Evolutionary conservation across 345 rosid species (phyloP).

Genomic region (Microthlaspi erraticum): DNA sequence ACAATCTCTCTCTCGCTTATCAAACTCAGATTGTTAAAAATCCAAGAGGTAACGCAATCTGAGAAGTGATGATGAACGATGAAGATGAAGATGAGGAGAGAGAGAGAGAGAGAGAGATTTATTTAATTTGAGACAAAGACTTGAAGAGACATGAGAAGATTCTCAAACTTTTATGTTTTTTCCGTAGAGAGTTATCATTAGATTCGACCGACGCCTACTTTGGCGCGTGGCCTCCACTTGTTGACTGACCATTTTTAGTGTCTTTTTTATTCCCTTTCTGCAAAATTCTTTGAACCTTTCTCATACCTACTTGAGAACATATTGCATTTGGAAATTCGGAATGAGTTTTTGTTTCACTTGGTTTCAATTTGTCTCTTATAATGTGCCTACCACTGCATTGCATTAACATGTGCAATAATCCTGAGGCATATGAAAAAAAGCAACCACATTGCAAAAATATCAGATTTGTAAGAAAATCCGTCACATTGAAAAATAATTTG

Average conservation of each 20-base stretch:
- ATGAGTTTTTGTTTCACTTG: not conserved
- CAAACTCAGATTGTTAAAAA: not conserved
- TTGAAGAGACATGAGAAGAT: slow-evolving; percentile 43
- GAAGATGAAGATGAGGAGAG: slow-evolving; percentile 11
- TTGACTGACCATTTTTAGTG: slow-evolving; percentile 23
- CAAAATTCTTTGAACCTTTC: slow-evolving; percentile 5
- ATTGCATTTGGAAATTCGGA: not conserved
- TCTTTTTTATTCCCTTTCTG: slow-evolving; percentile 6
- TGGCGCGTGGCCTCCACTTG: slow-evolving; percentile 40
- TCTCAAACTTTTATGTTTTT: slow-evolving; percentile 30
- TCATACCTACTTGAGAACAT: not conserved
- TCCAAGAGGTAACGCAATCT: slow-evolving; percentile 11
- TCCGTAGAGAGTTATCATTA: slow-evolving; percentile 31
- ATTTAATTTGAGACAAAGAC: slow-evolving; percentile 42
- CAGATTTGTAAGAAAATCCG: not conserved
- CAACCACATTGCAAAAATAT: not conserved
- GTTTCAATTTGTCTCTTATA: not conserved
- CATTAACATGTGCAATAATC: not conserved
- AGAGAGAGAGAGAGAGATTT: slow-evolving; percentile 17
- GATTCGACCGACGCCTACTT: slow-evolving; percentile 43
- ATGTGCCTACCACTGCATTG: not conserved
- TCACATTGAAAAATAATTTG: not conserved
- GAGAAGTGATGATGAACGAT: slow-evolving; percentile 25
- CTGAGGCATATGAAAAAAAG: not conserved
- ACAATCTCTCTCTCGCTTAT: not conserved